Evolutionary conservation across 164 flowering plant species (phyloP), one percentile per base, ranked within the genome.

Genomic region (Platanus orientalis): DNA sequence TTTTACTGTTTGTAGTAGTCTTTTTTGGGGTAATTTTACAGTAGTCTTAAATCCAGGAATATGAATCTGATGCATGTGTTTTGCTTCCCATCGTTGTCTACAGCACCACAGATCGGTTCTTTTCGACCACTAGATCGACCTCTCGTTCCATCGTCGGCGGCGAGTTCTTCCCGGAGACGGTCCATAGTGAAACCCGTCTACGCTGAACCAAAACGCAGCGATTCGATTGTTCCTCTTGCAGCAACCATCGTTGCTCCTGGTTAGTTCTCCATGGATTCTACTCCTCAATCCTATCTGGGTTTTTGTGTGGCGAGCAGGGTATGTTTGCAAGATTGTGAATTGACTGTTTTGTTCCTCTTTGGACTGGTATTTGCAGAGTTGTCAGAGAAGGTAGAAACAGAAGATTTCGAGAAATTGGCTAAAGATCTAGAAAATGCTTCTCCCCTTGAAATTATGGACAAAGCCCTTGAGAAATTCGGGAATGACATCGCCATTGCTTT

Each of bases 401-500:
- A 76, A 68, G 89, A 81, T 66, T 86, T 62, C 61, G 88, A 81
- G 71, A 65, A 78, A 64, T 68, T 89, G 71, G 89, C 90, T 7
- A 76, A 67, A 61, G 84, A 79, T 21, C 84, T 90, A 17, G 77
- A 78, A 24, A 76, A 77, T 49, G 94, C 96, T 44, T 90, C 98
- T 5, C 97, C 98, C n/a, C 85, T 93, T 47, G 86, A 83, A 63
- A 87, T 90, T 27, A 90, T 90, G 81, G 96, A 89, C 60, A 84
- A 66, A 49, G 97, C 97, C 26, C 91, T 88, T 4, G 84, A 73
- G 66, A 79, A 67, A 61, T 91, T 88, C 67, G 97, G 96, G 23
- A 61, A 81, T 58, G 97, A 88, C 51, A 87, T 93, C 42, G 96
- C 96, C 6, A 93, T 93, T 70, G 98, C 98, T 29, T 93, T 93